These are phyloP conservation scores for Torrubiella hemipterigena DNA, from an alignment of 2,329 filamentous ascomycete species.

Conservation along the genomic window DNA sequence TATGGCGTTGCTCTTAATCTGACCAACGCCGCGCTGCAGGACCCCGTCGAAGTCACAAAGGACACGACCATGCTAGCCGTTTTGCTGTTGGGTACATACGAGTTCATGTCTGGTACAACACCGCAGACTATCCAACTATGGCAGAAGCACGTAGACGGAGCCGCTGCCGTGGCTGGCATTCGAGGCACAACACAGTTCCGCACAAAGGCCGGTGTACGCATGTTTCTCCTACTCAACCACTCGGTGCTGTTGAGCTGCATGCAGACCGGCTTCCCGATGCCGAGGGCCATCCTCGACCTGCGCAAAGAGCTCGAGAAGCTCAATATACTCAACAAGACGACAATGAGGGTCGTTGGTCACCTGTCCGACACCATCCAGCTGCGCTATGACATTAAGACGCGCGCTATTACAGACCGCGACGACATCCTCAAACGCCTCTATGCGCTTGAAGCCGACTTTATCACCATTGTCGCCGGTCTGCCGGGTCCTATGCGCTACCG, in stretches of 20 bases:
- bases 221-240: conserved; percentile 43
- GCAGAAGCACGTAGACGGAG: conserved; percentile 41
- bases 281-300: conserved; percentile 32
- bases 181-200: conserved; percentile 34
- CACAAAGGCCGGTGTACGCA: conserved; percentile 30
- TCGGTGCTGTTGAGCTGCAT: conserved; percentile 39
- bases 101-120: conserved; percentile 36
- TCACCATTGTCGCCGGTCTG: conserved; percentile 23
- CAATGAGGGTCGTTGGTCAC: conserved; percentile 29
- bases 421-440: conserved; percentile 23
- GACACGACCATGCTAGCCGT: conserved; percentile 41
- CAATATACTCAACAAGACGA: conserved; percentile 23
- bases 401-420: conserved; percentile 21
- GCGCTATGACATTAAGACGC: conserved; percentile 31
- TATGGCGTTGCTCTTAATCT: conserved; percentile 39
- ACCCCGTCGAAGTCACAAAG: conserved; percentile 29
- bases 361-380: conserved; percentile 33
- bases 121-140: conserved; percentile 36
- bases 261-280: conserved; percentile 35
- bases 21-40: conserved; percentile 35
- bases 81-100: conserved; percentile 42
- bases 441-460: conserved; percentile 30
- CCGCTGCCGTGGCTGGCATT: conserved; percentile 35
- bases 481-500: conserved; percentile 29
- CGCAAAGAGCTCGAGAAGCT: conserved; percentile 27